Evolutionary conservation across 2,329 filamentous ascomycete species (phyloP), one percentile per base, ranked within the genome.

Genomic region (Alternaria viburni): DNA sequence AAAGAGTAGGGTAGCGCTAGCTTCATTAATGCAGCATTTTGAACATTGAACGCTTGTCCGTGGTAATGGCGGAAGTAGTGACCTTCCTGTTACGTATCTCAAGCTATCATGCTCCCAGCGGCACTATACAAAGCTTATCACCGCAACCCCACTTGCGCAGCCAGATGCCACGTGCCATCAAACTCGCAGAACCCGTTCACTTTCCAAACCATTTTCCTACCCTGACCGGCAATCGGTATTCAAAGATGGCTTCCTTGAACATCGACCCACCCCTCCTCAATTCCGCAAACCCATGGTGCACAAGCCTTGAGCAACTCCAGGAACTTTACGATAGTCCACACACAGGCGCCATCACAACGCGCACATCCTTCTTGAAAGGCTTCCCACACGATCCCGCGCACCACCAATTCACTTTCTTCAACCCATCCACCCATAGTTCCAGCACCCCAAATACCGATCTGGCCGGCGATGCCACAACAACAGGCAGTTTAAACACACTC

Each of bases 241-340:
- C 21, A 21, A 4, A 21, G 4, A 21, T 21, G 21, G 21, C 21
- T 4, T 4, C 21, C 21, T 21, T 21, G 21, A 21, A 21, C 8
- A 87, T 93, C 63, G 70, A 2, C 46, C 90, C 90, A 1, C 90
- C 90, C 0, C 82, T 95, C 7, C 82, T 93, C 67, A 94, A 94
- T 80, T 91, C 91, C 1, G 88, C 92, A 28, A 90, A 87, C 54
- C 91, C 91, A 0, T 93, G 91, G 91, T 91, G 91, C 25, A 92
- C 90, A 0, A 88, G 86, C 3, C 77, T 86, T 6, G 82, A 85
- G 5, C 87, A 93, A 66, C 85, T 94, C 5, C 77, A 81, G 43
- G 79, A 80, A 2, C 86, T 94, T 7, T 91, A 91, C 73, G 75
- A 81, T 28, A 89, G 84, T 54, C 82, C 86, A 0, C 81, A 86